Evolutionary conservation across 2,329 filamentous ascomycete species (phyloP), one percentile per base, ranked within the genome.

Genomic region (Fusarium vanettenii): DNA sequence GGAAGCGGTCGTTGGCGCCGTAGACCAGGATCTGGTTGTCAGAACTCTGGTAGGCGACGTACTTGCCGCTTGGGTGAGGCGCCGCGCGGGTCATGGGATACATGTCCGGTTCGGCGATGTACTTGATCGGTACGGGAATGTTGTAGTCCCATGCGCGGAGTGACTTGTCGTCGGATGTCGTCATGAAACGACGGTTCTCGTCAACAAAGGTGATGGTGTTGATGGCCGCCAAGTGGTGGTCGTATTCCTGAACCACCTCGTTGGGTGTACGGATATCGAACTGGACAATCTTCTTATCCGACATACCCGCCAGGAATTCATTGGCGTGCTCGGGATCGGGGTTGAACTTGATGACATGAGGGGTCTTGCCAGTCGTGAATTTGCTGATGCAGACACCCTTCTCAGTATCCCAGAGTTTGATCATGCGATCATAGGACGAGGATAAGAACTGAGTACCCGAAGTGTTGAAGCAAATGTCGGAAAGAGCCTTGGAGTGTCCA

Each of bases 1-100:
- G 92, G 87, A 99, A 98, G 83, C 97, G 96, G 85, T 99, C 97
- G 60, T 93, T 97, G 4, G 95, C 93, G 22, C 95, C 94, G 84
- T 98, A 99, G 11, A 98, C 97, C 52, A 98, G 92, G 79, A 99
- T 97, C 81, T 98, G 95, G 85, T 99, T 99, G 84, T 99, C 97
- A 35, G 92, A 93, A 69, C 91, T 94, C 83, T 98, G 97, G 85
- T 97, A 97, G 3, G 96, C 94, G 22, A 98, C 94, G 82, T 97
- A 97, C 84, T 98, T 98, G 76, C 95, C 94, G 71, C 91, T 94
- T 0, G 97, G 97, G 80, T 99, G 97, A 6, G 92, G 86, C 0
- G 94, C 90, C 2, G 95, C 92, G 16, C 95, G 93, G 6, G 95
- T 97, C 88, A 99, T 94, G 9, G 95, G 93, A 84, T 97, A 99